A percentile compares a stretch with the other conserved stretches of the same genome.
Conservation (phyloP, 2,329 filamentous ascomycete genomes). For the Fusarium virguliforme region DNA sequence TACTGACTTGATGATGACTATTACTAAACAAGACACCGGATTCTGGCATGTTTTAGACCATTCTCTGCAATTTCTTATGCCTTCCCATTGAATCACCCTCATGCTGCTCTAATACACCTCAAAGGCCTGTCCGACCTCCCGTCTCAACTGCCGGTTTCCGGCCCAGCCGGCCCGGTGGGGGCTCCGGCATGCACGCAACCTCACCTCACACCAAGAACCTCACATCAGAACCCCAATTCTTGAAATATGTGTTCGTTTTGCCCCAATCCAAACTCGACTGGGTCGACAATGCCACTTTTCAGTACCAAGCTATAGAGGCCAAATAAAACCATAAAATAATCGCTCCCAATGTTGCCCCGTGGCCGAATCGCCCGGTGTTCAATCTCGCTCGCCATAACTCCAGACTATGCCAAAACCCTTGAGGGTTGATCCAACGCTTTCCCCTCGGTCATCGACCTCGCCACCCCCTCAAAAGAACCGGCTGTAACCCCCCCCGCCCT, state of each 20-base stretch:
- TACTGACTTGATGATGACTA: constrained; percentile 7
- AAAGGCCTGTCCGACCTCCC: background rate
- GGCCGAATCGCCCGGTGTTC: constrained; percentile 8
- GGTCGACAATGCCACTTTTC: constrained; percentile 7
- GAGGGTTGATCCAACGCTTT: constrained; percentile 5
- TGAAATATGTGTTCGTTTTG: background rate
- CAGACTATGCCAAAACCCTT: constrained; percentile 30
- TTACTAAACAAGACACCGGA: background rate
- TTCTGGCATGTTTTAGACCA: background rate
- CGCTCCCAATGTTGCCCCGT: constrained; percentile 24
- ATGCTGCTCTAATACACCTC: background rate
- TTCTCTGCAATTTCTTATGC: no score
- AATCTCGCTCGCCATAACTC: constrained; percentile 32
- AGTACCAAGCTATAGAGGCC: constrained; percentile 2
- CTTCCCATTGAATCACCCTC: background rate
- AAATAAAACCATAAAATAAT: constrained; percentile 11
- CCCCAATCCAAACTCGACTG: constrained; percentile 2
- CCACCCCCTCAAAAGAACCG: constrained; percentile 11
- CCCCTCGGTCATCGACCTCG: background rate
- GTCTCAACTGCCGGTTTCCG: constrained; percentile 13
- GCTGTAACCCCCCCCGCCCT: constrained; percentile 3
- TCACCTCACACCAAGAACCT: background rate
- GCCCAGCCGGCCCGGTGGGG: constrained; percentile 15
- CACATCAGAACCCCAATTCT: background rate
- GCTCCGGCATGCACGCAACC: background rate